phyloP scores from a whole-genome alignment of 345 rosid genomes.

The Viola odorata region DNA sequence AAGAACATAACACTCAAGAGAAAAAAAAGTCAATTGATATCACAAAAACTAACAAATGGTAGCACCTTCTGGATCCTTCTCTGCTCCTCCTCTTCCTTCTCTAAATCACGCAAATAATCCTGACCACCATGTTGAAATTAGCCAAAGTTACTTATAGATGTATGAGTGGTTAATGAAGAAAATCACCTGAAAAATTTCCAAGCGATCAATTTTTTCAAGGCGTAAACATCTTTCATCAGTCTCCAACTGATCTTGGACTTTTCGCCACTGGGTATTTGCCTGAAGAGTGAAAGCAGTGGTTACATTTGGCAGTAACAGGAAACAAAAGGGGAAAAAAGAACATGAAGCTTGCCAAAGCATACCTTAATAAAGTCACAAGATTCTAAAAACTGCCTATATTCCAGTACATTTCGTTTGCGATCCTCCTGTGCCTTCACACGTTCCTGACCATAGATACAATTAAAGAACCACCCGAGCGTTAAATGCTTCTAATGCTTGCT shows the following conservation, averaged over 20 bases:
- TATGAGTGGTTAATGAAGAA: constrained; percentile 3
- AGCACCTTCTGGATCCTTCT: constrained; percentile 83
- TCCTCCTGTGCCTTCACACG: constrained; percentile 64
- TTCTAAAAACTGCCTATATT: constrained; percentile 73
- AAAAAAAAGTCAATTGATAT: not conserved
- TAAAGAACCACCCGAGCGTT: constrained; percentile 7
- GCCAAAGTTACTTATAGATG: constrained; percentile 8
- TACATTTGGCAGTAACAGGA: constrained; percentile 10
- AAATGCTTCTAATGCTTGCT: no score
- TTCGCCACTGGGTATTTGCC: constrained; percentile 96
- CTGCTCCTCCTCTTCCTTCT: constrained; percentile 92
- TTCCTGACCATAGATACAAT: constrained; percentile 48
- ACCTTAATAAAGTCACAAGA: constrained; percentile 95
- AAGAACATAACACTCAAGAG: constrained; percentile 4
- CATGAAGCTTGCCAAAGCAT: constrained; percentile 2
- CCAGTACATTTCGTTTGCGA: constrained; percentile 60
- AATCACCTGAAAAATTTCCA: constrained; percentile 86
- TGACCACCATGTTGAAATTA: constrained; percentile 34
- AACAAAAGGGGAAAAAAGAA: constrained; percentile 6
- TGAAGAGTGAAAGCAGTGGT: constrained; percentile 19
- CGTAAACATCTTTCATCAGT: constrained; percentile 83
- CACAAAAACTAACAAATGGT: constrained; percentile 4
- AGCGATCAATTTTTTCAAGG: constrained; percentile 83
- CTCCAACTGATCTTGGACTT: constrained; percentile 90
- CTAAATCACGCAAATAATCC: constrained; percentile 78